Base-by-base conservation (phyloP, 371 early-diverging fungal species). In the Mucor mucedo region DNA sequence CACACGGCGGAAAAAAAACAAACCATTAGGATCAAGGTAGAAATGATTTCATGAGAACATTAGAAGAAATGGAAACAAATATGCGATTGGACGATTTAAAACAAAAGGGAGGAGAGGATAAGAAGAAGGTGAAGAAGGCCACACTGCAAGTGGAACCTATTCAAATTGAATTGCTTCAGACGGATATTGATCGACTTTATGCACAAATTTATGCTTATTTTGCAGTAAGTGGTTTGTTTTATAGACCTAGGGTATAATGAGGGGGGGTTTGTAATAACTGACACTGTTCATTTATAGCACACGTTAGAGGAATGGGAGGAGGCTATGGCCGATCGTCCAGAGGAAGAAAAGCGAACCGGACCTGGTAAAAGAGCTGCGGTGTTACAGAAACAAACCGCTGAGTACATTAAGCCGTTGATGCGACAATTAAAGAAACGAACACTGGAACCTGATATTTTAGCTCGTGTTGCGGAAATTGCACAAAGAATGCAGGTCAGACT, bases 351-450 rank as follows among this genome's bases (percentile, higher is more conserved):
- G 71, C 86, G 74, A 81, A 91, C 75, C 55, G 82, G 79, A 2
- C 76, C 77, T 55, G 96, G 97, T 53, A 96, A 95, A 71, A 71
- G 88, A 60, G 88, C 88, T 3, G 85, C 91, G 2, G 95, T 94
- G 0, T 89, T 91, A 35, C 91, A 91, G 61, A 85, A 83, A 13
- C 98, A 98, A 76, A 82, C 92, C 8, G 84, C 86, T 13, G 96
- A 97, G 62, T 94, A 97, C 65, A 73, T 98, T 63, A 88, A 87
- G 63, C 98, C 98, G 8, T 89, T 98, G 57, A 93, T 98, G 77
- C 87, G 91, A 65, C 84, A 79, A 60, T 76, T 98, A 32, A 94
- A 95, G 66, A 87, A 86, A 49, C 84, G 87, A 62, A 87, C 82
- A 33, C 54, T 97, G 50, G 90, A 91, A 58, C 85, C 87, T 0